Base-by-base conservation (phyloP, 2,329 filamentous ascomycete genomes). In the Aureobasidium sp. region DNA sequence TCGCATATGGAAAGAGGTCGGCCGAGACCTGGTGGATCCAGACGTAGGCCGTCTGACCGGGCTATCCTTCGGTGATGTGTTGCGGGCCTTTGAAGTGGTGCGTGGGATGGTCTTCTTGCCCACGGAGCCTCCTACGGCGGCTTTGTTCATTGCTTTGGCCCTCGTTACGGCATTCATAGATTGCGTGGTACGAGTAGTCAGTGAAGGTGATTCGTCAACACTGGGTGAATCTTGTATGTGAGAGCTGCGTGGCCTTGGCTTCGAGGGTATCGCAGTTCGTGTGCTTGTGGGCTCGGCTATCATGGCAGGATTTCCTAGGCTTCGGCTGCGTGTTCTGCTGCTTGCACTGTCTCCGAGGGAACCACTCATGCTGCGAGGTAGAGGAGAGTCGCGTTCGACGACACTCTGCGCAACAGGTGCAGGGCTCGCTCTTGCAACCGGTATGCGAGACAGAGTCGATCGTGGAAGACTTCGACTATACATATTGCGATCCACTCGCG, bases 401-500 rank as follows among this genome's bases (percentile, higher is more conserved):
- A 87, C 84, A 55, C 88, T 84, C 57, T 83, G 74, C 1, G 89
- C 84, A 63, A 95, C 87, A 12, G 91, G 91, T 22, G 85, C 82
- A 2, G 89, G 88, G 71, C 90, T 96, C 15, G 83, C 79, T 69
- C 90, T 92, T 34, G 91, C 86, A 41, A 97, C 82, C 1, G 94
- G 94, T 71, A 99, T 97, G 60, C 90, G 86, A 48, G 93, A 96
- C 3, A 83, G 78, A 76, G 84, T 77, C 34, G 78, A 77, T 62
- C 78, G 70, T 41, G 66, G 64, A 25, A 64, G 64, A 42, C 48
- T 64, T 29, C 56, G 67, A 65, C 56, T 68, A 76, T 82, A 88
- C 70, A 81, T 66, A 72, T 77, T 67, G 68, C 82, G 75, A 75
- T 76, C 73, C 34, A 83, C 79, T 11, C 78, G 76, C 29, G 87